Base-by-base conservation (phyloP, 805 yeast genomes). In the Candida nitratophila region DNA sequence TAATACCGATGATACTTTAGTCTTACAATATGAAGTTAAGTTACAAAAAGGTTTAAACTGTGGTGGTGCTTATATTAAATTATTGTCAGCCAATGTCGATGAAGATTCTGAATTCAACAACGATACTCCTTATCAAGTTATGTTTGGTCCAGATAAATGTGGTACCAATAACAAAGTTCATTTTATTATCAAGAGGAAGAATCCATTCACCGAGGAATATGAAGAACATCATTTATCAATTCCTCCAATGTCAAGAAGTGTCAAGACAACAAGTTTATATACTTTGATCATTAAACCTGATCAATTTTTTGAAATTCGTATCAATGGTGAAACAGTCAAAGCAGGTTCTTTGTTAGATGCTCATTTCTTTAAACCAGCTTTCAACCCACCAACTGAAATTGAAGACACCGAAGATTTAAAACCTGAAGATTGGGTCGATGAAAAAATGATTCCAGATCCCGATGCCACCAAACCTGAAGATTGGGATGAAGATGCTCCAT, bases 111-210 rank as follows among this genome's bases (percentile, higher is more conserved):
- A 76, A 47, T 83, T 88, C 68, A 70, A 68, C 50, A 74, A 77
- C 47, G 79, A 71, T 24, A 74, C 95, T 3, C 86, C 89, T 2
- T 87, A 83, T 65, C 88, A 84, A 62, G 66, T 90, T 50, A 84
- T 90, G 91, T 90, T 90, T 68, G 97, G 97, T 19, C 97, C 97
- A 37, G 97, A 90, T 64, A 79, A 76, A 60, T 90, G 97, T 66
- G 96, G 95, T 3, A 59, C 79, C 43, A 74, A 83, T 38, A 86
- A 88, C 66, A 84, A 80, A 63, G 81, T 90, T 30, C 95, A 86
- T 57, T 77, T 89, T 51, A 85, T 88, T 44, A 55, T 88, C 47
- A 76, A 73, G 45, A 74, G 85, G 53, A 70, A 71, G 53, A 74
- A 76, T 59, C 81, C 79, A 38, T 47, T 55, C 22, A 70, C 79